A percentile compares a stretch with the other conserved stretches of the same genome.
Evolutionary conservation across 108 stramenopile species (phyloP).

Genomic region (Pinguiococcus pyrenoidosus): DNA sequence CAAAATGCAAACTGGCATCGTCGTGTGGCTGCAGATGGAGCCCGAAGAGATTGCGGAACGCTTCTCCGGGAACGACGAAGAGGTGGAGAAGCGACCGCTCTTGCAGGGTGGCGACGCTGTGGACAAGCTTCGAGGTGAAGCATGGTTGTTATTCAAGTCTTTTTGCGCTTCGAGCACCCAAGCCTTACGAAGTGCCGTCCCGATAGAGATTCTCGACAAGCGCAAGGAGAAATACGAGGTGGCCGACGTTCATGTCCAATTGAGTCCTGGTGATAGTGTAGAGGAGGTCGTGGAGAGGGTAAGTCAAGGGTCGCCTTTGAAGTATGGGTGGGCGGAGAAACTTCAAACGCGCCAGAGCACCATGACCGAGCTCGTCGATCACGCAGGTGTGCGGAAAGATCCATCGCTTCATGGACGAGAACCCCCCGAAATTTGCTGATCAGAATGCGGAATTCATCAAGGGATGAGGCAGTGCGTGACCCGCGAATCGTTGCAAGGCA

Average conservation of each 20-base stretch:
- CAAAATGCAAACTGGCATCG: constrained; percentile 76
- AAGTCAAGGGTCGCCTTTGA: no score
- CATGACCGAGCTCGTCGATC: constrained; percentile 53
- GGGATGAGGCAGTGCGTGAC: no score
- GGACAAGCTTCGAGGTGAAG: constrained; percentile 46
- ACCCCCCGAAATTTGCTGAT: no score
- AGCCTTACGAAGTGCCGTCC: no score
- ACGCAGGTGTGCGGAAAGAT: no score
- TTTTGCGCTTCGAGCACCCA: no score
- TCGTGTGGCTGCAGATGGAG: constrained; percentile 65
- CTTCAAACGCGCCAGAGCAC: constrained; percentile 35
- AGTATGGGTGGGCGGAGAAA: constrained; percentile 43
- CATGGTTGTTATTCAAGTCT: no score
- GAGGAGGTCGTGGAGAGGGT: neutral
- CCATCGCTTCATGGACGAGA: constrained; percentile 76
- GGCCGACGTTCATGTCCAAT: constrained; percentile 57
- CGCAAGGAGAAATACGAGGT: constrained; percentile 53
- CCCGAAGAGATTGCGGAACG: constrained; percentile 61
- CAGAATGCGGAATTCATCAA: no score
- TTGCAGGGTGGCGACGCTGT: constrained; percentile 57
- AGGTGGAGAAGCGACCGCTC: constrained; percentile 59
- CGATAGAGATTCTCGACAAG: constrained; percentile 40
- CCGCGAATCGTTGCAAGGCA: no score
- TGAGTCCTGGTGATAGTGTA: neutral
- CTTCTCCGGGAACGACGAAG: constrained; percentile 28